These are phyloP conservation scores for Verbascum thapsus DNA, from an alignment of 257 asterid genomes.

Conservation along the genomic window DNA sequence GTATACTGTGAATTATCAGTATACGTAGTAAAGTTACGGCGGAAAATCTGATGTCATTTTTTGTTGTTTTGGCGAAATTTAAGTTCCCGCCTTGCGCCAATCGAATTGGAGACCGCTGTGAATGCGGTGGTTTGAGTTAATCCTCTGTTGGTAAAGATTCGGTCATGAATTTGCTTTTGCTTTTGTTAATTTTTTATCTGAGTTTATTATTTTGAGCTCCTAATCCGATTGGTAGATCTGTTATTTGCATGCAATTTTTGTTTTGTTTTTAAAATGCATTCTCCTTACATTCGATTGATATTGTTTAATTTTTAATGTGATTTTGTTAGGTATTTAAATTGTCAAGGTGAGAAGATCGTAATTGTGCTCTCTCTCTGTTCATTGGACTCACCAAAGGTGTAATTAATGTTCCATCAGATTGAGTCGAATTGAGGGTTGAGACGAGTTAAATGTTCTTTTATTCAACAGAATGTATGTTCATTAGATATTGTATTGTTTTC, in stretches of 20 bases:
- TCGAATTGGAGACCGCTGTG: constrained; percentile 59
- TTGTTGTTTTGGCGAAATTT: constrained; percentile 27
- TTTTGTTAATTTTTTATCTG: constrained; percentile 22
- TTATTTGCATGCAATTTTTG: too few species aligned
- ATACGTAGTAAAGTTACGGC: background rate
- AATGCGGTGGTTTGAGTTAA: too few species aligned
- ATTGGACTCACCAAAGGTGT: too few species aligned
- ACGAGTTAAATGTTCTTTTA: background rate
- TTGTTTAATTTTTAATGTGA: background rate
- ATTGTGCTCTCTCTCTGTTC: background rate
- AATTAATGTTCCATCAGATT: background rate
- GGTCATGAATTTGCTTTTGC: background rate
- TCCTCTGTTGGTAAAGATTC: too few species aligned
- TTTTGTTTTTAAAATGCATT: too few species aligned
- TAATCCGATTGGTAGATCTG: constrained; percentile 11
- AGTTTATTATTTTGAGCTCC: background rate
- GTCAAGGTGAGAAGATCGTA: background rate
- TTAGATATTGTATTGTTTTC: too few species aligned
- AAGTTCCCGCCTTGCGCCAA: constrained; percentile 72
- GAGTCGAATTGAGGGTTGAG: background rate
- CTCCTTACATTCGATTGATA: too few species aligned
- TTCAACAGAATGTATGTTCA: constrained; percentile 2
- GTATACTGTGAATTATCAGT: background rate
- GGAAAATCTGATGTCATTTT: background rate
- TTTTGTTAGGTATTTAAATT: background rate